Evolutionary conservation across 768 basidiomycete species (phyloP).

Genomic region (Termitomyces sp.): DNA sequence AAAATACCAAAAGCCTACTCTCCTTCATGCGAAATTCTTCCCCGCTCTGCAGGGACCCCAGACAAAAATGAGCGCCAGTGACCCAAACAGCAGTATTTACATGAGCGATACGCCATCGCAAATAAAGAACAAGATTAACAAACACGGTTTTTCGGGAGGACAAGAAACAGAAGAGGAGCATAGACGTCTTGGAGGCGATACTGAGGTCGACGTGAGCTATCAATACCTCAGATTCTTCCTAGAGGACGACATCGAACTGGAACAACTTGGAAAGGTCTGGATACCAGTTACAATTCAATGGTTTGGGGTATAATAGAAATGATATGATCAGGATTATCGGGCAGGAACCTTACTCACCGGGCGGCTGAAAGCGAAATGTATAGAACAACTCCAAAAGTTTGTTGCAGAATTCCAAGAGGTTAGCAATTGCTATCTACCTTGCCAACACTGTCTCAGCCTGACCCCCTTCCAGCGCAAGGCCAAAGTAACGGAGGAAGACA

Average conservation of each 20-base stretch:
- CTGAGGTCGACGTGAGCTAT: conserved; percentile 93
- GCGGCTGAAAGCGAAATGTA: conserved; percentile 87
- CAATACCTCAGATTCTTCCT: conserved; percentile 95
- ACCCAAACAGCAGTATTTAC: conserved; percentile 88
- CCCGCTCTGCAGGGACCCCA: conserved; percentile 97
- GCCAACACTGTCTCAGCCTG: conserved; percentile 2
- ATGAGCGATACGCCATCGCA: conserved; percentile 91
- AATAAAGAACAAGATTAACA: conserved; percentile 97
- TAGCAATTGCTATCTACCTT: neutral
- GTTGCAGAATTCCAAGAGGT: conserved; percentile 83
- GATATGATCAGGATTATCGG: conserved; percentile 73
- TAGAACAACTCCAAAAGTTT: conserved; percentile 74
- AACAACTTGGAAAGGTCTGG: conserved; percentile 66
- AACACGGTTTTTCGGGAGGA: conserved; percentile 94
- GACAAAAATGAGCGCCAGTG: conserved; percentile 98
- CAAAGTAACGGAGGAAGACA: conserved; percentile 71
- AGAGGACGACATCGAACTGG: conserved; percentile 90
- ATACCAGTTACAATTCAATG: neutral
- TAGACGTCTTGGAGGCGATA: conserved; percentile 78
- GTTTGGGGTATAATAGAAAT: neutral
- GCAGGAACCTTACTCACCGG: conserved; percentile 84
- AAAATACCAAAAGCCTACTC: conserved; percentile 91
- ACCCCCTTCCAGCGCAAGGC: conserved; percentile 56
- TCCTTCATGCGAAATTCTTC: conserved; percentile 96
- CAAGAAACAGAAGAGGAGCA: conserved; percentile 96